Evolutionary conservation across 1,139 yeast genomes (phyloP).

Genomic region (Taiozyma sp.): DNA sequence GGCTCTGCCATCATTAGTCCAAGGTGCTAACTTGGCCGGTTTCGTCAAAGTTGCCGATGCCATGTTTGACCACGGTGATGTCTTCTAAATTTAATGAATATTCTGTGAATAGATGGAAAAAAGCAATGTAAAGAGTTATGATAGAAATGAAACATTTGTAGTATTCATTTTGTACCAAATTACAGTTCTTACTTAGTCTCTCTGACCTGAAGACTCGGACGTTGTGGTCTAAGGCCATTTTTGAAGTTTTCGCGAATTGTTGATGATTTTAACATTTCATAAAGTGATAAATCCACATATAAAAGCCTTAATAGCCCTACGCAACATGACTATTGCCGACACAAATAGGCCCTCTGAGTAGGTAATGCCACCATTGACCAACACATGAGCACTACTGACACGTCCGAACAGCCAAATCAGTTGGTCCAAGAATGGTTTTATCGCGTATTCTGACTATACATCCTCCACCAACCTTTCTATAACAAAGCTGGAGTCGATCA

Average conservation of each 20-base stretch:
- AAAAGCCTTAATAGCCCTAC: neutral
- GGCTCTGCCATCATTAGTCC: slow-evolving; percentile 85
- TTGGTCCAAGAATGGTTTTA: slow-evolving; percentile 75
- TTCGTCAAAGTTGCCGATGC: slow-evolving; percentile 98
- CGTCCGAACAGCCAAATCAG: slow-evolving; percentile 35
- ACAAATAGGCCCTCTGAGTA: neutral
- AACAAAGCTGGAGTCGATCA: slow-evolving; percentile 58
- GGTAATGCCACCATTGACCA: neutral
- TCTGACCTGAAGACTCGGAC: no score
- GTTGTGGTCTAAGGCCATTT: no score
- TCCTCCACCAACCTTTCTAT: slow-evolving; percentile 35
- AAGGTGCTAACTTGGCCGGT: slow-evolving; percentile 99
- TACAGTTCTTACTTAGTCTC: no score
- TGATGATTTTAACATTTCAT: neutral
- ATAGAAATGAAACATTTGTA: neutral
- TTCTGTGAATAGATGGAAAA: neutral
- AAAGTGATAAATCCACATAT: neutral
- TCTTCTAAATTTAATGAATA: slow-evolving; percentile 33
- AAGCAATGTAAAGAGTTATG: neutral
- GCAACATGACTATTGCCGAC: neutral
- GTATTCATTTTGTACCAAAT: neutral
- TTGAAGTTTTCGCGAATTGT: neutral
- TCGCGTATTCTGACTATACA: slow-evolving; percentile 44
- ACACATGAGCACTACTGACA: neutral
- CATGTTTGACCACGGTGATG: slow-evolving; percentile 97